A percentile compares a stretch with the other conserved stretches of the same genome.
These are phyloP conservation scores for Arctium lappa DNA, from an alignment of 129 eudicot species.

Conservation along the genomic window DNA sequence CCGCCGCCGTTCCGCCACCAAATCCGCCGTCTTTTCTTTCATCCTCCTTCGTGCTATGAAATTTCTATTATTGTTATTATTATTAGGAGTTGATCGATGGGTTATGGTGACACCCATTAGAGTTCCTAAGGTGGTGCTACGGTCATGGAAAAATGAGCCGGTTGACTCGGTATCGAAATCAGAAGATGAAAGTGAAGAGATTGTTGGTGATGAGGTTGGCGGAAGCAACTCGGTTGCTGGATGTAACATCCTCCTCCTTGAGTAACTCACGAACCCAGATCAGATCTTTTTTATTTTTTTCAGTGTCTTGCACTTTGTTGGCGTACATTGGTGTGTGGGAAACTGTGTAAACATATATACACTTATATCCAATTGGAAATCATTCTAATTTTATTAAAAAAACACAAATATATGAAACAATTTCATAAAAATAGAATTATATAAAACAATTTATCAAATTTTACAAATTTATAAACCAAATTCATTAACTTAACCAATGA, in stretches of 20 bases:
- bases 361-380: too few species aligned
- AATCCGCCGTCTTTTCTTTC: constrained; percentile 15
- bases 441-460: too few species aligned
- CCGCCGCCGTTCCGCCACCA: constrained; percentile 42
- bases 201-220: constrained; percentile 56
- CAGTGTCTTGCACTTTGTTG: constrained; percentile 5
- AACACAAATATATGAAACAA: too few species aligned
- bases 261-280: constrained; percentile 5
- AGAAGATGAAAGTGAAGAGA: constrained; percentile 72
- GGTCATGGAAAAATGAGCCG: constrained; percentile 80
- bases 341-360: neutral
- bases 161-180: constrained; percentile 83
- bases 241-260: constrained; percentile 38
- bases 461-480: too few species aligned
- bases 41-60: constrained; percentile 23
- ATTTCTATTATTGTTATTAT: neutral
- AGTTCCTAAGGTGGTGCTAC: constrained; percentile 71
- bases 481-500: too few species aligned
- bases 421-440: too few species aligned
- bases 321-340: neutral
- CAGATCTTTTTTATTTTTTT: constrained; percentile 6
- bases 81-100: neutral
- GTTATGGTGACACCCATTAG: constrained; percentile 57
- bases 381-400: too few species aligned
- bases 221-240: constrained; percentile 47